phyloP scores from a whole-genome alignment of 352 stramenopile species.

The Phytophthora megakarya region DNA sequence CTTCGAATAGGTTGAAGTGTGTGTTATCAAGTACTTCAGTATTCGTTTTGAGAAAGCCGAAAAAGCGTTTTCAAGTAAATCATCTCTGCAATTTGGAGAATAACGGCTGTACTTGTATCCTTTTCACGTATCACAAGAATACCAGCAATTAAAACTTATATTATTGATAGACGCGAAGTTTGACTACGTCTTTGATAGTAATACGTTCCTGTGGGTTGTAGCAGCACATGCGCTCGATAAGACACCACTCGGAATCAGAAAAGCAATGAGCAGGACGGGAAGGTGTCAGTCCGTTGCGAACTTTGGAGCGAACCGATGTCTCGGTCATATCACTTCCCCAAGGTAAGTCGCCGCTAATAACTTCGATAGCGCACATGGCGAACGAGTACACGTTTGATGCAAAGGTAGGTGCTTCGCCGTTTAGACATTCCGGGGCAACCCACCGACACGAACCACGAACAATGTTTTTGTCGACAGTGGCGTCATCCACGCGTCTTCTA shows the following conservation, averaged over 20 bases:
- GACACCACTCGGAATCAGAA: slow-evolving; percentile 37
- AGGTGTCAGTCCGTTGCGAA: slow-evolving; percentile 30
- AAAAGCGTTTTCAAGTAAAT: too few species aligned
- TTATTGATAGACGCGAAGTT: slow-evolving; percentile 7
- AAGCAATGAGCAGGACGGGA: slow-evolving; percentile 28
- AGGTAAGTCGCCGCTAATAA: slow-evolving; percentile 30
- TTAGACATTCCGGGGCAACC: slow-evolving; percentile 37
- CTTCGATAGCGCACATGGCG: slow-evolving; percentile 44
- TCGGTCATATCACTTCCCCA: slow-evolving; percentile 30
- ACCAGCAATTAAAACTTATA: too few species aligned
- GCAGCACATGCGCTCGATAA: slow-evolving; percentile 44
- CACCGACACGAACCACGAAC: slow-evolving; percentile 13
- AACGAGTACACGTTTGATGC: slow-evolving; percentile 51
- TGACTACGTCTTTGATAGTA: slow-evolving; percentile 22
- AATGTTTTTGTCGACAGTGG: background rate
- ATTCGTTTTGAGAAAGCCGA: too few species aligned
- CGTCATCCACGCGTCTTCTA: background rate
- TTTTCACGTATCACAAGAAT: too few species aligned
- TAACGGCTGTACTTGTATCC: too few species aligned
- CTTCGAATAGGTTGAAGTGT: too few species aligned
- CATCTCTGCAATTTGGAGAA: too few species aligned
- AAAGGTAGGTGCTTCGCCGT: slow-evolving; percentile 15
- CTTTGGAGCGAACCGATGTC: slow-evolving; percentile 14
- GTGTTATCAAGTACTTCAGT: too few species aligned
- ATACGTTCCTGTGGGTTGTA: slow-evolving; percentile 21